A percentile compares a stretch with the other conserved stretches of the same genome.
Conservation (phyloP, 1,284 basidiomycete species). For the Ustilago shanxiensis region DNA sequence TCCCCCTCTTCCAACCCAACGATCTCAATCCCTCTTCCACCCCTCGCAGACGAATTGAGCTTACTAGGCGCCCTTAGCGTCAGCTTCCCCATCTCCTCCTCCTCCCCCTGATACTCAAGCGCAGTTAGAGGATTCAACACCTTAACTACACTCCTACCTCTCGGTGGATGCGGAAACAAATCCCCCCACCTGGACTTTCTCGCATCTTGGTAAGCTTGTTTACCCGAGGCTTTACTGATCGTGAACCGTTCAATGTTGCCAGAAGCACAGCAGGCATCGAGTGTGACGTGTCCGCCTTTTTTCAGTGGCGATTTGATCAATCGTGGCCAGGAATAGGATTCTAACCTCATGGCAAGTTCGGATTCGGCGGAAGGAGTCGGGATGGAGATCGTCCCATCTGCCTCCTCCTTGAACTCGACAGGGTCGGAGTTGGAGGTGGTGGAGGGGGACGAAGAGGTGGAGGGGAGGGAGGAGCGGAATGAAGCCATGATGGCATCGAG, state of each 20-base stretch:
- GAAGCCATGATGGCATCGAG: slow-evolving; percentile 38
- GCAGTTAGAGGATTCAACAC: slow-evolving; percentile 39
- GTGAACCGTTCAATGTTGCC: slow-evolving; percentile 91
- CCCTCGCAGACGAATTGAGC: background rate
- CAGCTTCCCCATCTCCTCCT: slow-evolving; percentile 1
- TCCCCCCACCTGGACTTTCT: slow-evolving; percentile 95
- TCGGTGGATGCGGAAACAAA: slow-evolving; percentile 81
- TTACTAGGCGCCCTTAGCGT: slow-evolving; percentile 26
- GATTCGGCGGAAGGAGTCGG: slow-evolving; percentile 8
- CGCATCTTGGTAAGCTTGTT: slow-evolving; percentile 93
- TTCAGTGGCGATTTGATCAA: slow-evolving; percentile 91
- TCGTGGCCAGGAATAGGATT: slow-evolving; percentile 79
- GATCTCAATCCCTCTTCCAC: slow-evolving; percentile 1
- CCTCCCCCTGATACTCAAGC: slow-evolving; percentile 13
- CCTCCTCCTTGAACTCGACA: background rate
- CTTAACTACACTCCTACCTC: slow-evolving; percentile 24
- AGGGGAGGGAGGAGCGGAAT: slow-evolving; percentile 17
- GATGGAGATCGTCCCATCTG: slow-evolving; percentile 8
- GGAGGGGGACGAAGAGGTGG: background rate
- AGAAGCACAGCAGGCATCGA: slow-evolving; percentile 87
- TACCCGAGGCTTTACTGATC: slow-evolving; percentile 90
- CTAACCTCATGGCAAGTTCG: slow-evolving; percentile 54
- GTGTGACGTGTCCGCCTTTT: slow-evolving; percentile 89
- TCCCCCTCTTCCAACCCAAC: slow-evolving; percentile 12
- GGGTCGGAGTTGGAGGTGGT: background rate